phyloP scores from a whole-genome alignment of 805 yeast genomes.

The Wickerhamiella australiensis region DNA sequence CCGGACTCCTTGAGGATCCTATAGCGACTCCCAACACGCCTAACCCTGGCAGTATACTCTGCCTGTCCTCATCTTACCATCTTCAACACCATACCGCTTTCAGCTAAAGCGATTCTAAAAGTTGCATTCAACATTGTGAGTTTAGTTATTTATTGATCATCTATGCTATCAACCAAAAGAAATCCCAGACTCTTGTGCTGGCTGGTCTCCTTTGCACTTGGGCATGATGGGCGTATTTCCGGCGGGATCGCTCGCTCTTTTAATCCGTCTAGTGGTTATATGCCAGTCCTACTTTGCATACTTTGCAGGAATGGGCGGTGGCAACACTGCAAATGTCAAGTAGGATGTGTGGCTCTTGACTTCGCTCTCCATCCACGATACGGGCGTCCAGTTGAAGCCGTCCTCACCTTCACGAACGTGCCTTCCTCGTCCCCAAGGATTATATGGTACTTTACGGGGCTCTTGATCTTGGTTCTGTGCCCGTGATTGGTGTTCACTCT shows the following conservation, averaged over 20 bases:
- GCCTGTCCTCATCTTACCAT: background rate
- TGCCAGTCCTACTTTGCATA: background rate
- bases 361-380: slow-evolving; percentile 74
- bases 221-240: too few species aligned
- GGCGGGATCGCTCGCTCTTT: too few species aligned
- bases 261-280: too few species aligned
- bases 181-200: too few species aligned
- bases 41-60: too few species aligned
- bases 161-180: too few species aligned
- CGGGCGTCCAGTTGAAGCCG: slow-evolving; percentile 65
- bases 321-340: slow-evolving; percentile 67
- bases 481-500: slow-evolving; percentile 18
- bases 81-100: background rate
- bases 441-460: slow-evolving; percentile 32
- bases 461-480: slow-evolving; percentile 14
- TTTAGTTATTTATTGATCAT: background rate
- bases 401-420: slow-evolving; percentile 82
- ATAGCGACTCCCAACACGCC: too few species aligned
- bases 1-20: too few species aligned
- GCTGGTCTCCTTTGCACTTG: too few species aligned
- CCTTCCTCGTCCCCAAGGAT: slow-evolving; percentile 87
- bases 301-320: slow-evolving; percentile 23
- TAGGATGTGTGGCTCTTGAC: slow-evolving; percentile 90
- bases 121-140: background rate
- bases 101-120: background rate